Evolutionary conservation across 2,329 filamentous ascomycete genomes (phyloP), one percentile per base, ranked within the genome.

Genomic region (Seiridium unicorne): DNA sequence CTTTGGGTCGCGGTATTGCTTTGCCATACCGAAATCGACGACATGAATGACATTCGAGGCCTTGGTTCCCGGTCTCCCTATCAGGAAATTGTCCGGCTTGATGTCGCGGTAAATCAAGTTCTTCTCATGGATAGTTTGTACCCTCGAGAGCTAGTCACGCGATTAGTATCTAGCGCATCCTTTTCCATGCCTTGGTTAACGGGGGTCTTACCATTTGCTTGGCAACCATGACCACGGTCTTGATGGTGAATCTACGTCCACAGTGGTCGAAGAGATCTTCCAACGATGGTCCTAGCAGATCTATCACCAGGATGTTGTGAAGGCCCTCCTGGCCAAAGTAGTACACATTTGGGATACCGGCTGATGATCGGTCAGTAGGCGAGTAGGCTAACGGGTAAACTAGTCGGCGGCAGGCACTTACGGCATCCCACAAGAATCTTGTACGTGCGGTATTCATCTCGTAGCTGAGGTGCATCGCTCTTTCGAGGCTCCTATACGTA

Each of bases 21-120:
- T 99, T 64, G 95, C 95, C 95, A 99, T 98, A 70, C 95, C 95
- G 71, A 99, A 99, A 77, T 99, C 95, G 70, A 99, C 93, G 44
- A 98, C 95, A 73, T 99, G 94, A 67, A 99, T 97, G 60, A 98
- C 93, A 75, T 97, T 98, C 71, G 93, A 91, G n/a, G 91, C 86
- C 80, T 98, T 98, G 62, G 93, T 93, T 69, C 89, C 89, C 0
- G 93, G 93, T 54, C 94, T 89, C 58, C 95, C 95, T 70, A 98
- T 97, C 64, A 99, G 85, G 80, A 99, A 98, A 82, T 99, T 99
- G 81, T 99, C 95, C 60, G 95, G 95, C 78, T 99, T 99, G 83
- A 99, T 98, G 74, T 99, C 95, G 68, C 95, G 90, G 79, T 99
- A 98, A 76, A 99, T 98, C 63, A 98, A 84, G 77, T 98, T 98